These are phyloP conservation scores for Scheffersomyces ergatensis DNA, from an alignment of 805 yeast species.

Conservation along the genomic window DNA sequence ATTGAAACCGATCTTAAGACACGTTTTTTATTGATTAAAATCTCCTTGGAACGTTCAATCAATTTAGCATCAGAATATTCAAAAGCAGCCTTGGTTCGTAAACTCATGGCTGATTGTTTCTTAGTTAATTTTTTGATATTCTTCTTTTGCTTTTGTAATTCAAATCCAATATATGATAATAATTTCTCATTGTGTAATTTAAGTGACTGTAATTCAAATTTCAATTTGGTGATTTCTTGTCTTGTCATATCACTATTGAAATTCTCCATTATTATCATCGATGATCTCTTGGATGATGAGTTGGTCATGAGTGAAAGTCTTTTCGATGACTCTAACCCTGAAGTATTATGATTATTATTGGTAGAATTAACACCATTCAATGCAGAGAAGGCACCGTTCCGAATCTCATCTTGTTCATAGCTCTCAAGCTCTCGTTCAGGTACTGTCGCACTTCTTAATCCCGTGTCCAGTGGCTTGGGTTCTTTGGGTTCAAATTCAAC, in stretches of 20 bases:
- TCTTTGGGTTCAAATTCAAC: slow-evolving; percentile 41
- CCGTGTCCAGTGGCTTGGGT: slow-evolving; percentile 2
- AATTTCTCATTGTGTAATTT: slow-evolving; percentile 56
- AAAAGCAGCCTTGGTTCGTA: slow-evolving; percentile 12
- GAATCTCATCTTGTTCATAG: slow-evolving; percentile 4
- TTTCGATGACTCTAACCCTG: slow-evolving; percentile 6
- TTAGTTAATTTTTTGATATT: slow-evolving; percentile 38
- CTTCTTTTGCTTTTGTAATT: slow-evolving; percentile 47
- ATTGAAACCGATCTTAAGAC: slow-evolving; percentile 39
- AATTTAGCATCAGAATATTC: slow-evolving; percentile 56
- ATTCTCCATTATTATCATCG: slow-evolving; percentile 20
- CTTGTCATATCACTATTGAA: slow-evolving; percentile 26
- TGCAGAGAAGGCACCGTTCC: slow-evolving; percentile 26
- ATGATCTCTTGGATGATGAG: slow-evolving; percentile 31
- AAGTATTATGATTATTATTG: slow-evolving; percentile 3
- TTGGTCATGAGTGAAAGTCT: slow-evolving; percentile 14
- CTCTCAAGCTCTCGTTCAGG: slow-evolving; percentile 14
- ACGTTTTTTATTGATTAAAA: slow-evolving; percentile 41
- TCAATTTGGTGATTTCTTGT: slow-evolving; percentile 50
- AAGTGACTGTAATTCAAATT: slow-evolving; percentile 53
- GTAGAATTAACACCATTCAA: slow-evolving; percentile 20
- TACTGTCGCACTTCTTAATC: slow-evolving; percentile 23
- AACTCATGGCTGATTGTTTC: slow-evolving; percentile 25
- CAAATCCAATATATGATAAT: slow-evolving; percentile 55
- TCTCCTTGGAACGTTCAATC: slow-evolving; percentile 46